Evolutionary conservation across 441 rosid species (phyloP), one percentile per base, ranked within the genome.

Genomic region (Pelargonium cotyledonis): DNA sequence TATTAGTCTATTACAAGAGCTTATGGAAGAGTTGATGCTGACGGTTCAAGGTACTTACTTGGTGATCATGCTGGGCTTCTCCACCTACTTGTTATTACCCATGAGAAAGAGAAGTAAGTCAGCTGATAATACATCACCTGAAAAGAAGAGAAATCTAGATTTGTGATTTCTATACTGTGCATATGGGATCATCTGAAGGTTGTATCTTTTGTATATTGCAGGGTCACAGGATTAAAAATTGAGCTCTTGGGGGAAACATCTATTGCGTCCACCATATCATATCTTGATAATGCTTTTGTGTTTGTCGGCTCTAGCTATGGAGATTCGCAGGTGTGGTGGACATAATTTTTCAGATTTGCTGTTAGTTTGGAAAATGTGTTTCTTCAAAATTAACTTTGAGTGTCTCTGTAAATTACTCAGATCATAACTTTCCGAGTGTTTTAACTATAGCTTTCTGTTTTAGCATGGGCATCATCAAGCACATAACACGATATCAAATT

Each of bases 211-310:
- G 41, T 40, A 18, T 68, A 21, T 73, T 81, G 77, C 78, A 95
- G 99, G 89, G 98, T 95, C 69, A 88, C 97, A 60, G 95, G 97
- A 68, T 95, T 95, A 55, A 92, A 90, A 83, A 90, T 90, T 53
- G 98, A 95, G 88, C 93, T 85, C 49, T 77, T 92, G 84, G 99
- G 99, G 49, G 99, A 95, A 77, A 95, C 99, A 14, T 95, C 98
- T 62, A 88, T 90, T 77, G 97, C 97, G 68, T 92, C 98, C 60
- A 88, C 86, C 6, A 92, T 95, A 81, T 95, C 99, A 1, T 95
- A 90, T 80, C 92, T 95, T 64, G 99, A 95, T 80, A 95, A 92
- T 78, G 99, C 97, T 14, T 83, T 88, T 81, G 96, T 92, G 70
- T 95, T 81, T 79, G 77, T 95, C 67, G 99, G 99, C 74, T 95